These are phyloP conservation scores for Colletotrichum sp. DNA, from an alignment of 2,329 filamentous ascomycete species.

Conservation along the genomic window DNA sequence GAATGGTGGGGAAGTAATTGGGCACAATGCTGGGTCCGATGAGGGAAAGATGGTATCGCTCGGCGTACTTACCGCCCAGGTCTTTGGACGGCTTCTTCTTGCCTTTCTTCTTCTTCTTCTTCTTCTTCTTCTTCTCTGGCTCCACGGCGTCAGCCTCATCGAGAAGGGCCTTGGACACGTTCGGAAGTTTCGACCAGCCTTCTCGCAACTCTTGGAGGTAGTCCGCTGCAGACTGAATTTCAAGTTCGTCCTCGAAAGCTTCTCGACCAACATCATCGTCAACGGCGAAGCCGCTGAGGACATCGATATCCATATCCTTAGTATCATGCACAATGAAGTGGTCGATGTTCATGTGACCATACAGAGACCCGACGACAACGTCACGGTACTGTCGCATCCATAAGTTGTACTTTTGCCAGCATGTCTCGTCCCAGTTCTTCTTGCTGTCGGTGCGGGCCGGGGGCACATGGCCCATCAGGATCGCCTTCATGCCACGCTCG, in stretches of 20 bases:
- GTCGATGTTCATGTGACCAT: slow-evolving; percentile 98
- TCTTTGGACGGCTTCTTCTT: slow-evolving; percentile 58
- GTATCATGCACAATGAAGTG: slow-evolving; percentile 94
- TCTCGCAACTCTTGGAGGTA: slow-evolving; percentile 81
- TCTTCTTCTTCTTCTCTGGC: slow-evolving; percentile 31
- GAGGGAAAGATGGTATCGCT: slow-evolving; percentile 82
- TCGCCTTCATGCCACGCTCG: slow-evolving; percentile 87
- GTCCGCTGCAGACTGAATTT: slow-evolving; percentile 70
- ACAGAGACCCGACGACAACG: slow-evolving; percentile 79
- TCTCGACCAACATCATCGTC: slow-evolving; percentile 32
- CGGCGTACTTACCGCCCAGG: slow-evolving; percentile 81
- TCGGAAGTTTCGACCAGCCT: slow-evolving; percentile 78
- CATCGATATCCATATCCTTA: slow-evolving; percentile 70
- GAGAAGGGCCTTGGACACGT: slow-evolving; percentile 36
- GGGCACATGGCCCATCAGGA: slow-evolving; percentile 92
- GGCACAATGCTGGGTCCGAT: slow-evolving; percentile 89
- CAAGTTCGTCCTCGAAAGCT: slow-evolving; percentile 58
- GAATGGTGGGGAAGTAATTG: slow-evolving; percentile 87
- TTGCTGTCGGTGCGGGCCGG: slow-evolving; percentile 87
- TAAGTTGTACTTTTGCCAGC: slow-evolving; percentile 96
- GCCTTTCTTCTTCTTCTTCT: slow-evolving; percentile 43
- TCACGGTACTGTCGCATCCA: slow-evolving; percentile 93
- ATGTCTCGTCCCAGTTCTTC: slow-evolving; percentile 92
- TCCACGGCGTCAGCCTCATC: slow-evolving; percentile 22
- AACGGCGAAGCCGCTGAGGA: slow-evolving; percentile 34